A percentile compares a stretch with the other conserved stretches of the same genome.
Evolutionary conservation across 768 basidiomycete genomes (phyloP).

Genomic region (Daedaleopsis nitida): DNA sequence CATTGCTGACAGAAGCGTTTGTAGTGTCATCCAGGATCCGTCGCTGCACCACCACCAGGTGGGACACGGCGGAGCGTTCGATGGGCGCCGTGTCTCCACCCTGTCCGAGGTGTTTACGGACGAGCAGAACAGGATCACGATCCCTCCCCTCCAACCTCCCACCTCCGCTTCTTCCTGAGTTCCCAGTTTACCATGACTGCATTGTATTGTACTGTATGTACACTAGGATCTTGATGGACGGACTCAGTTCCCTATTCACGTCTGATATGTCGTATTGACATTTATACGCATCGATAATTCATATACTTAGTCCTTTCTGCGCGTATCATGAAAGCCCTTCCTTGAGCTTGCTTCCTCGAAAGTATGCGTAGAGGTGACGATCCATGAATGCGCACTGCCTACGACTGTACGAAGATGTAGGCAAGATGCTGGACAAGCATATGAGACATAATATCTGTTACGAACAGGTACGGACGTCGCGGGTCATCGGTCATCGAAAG

Average conservation of each 20-base stretch:
- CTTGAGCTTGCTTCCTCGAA: too few relatives aligned
- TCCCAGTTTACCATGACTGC: background rate
- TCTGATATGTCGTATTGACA: too few relatives aligned
- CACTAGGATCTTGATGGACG: background rate
- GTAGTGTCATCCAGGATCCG: slow-evolving; percentile 15
- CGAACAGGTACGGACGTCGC: slow-evolving; percentile 11
- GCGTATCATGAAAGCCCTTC: too few relatives aligned
- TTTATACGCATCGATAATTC: too few relatives aligned
- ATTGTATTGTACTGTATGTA: background rate
- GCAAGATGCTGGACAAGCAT: background rate
- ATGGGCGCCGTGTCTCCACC: slow-evolving; percentile 16
- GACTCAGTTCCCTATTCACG: background rate
- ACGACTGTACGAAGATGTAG: background rate
- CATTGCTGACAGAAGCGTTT: background rate
- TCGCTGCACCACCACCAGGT: slow-evolving; percentile 11
- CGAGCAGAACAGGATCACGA: slow-evolving; percentile 6
- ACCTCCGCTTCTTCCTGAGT: background rate
- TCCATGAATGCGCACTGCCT: background rate
- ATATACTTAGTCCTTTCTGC: too few relatives aligned
- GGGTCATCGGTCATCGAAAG: background rate
- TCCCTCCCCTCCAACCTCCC: slow-evolving; percentile 1
- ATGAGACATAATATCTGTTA: slow-evolving; percentile 23
- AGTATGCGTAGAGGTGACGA: background rate
- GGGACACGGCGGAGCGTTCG: slow-evolving; percentile 18
- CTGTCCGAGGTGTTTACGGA: slow-evolving; percentile 19